A percentile compares a stretch with the other conserved stretches of the same genome.
Evolutionary conservation across 2,329 filamentous ascomycete species (phyloP).

Genomic region (Pestalotiopsis sp.): DNA sequence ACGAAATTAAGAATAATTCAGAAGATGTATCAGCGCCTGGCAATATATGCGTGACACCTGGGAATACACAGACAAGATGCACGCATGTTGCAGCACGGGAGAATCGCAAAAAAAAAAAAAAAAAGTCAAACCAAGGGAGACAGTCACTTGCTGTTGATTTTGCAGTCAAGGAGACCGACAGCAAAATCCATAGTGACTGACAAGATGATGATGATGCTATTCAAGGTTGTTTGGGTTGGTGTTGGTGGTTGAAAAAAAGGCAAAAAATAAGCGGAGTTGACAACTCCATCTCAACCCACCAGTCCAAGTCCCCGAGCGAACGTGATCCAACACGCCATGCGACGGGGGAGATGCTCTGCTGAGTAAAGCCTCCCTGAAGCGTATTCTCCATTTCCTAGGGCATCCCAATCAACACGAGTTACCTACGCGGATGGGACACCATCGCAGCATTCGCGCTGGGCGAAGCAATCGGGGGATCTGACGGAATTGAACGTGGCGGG

Average conservation of each 20-base stretch:
- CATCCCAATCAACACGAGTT: constrained; percentile 66
- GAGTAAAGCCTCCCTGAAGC: constrained; percentile 74
- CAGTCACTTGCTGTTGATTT: background rate
- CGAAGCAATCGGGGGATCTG: constrained; percentile 55
- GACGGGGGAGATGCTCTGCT: constrained; percentile 74
- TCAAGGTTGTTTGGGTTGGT: too few relatives aligned
- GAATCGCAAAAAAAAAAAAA: too few relatives aligned
- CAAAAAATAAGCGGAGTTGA: constrained; percentile 47
- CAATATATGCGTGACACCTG: background rate
- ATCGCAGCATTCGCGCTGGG: constrained; percentile 72
- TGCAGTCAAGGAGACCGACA: background rate
- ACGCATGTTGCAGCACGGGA: background rate
- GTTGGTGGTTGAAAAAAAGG: background rate
- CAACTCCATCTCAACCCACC: constrained; percentile 56
- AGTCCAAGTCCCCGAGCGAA: constrained; percentile 63
- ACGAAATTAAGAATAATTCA: background rate
- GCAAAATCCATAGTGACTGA: too few relatives aligned
- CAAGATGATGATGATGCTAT: too few relatives aligned
- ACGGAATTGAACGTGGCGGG: constrained; percentile 54
- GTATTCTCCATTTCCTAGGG: constrained; percentile 71
- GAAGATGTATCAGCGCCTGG: background rate
- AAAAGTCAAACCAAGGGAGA: too few relatives aligned
- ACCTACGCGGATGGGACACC: constrained; percentile 66
- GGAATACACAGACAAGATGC: background rate
- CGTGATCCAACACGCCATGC: constrained; percentile 72